A percentile compares a stretch with the other conserved stretches of the same genome.
phyloP scores from a whole-genome alignment of 2,329 filamentous ascomycete genomes.

The Emydomyces testavorans region DNA sequence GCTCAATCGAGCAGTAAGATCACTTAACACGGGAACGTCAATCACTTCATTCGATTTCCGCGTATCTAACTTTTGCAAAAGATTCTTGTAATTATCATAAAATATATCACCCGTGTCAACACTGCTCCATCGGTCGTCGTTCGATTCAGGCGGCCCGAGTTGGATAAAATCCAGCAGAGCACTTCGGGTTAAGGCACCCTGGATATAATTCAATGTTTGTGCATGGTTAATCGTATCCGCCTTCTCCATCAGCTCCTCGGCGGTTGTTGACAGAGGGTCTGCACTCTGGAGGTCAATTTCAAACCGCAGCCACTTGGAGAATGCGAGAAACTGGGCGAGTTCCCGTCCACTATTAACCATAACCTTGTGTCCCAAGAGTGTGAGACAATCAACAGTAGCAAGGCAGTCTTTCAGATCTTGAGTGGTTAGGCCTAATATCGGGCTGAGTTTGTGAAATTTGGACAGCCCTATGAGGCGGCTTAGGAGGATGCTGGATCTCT shows the following conservation, averaged over 20 bases:
- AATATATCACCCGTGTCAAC: conserved; percentile 31
- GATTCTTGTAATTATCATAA: conserved; percentile 39
- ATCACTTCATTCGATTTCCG: conserved; percentile 38
- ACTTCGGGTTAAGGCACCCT: conserved; percentile 55
- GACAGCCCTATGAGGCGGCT: conserved; percentile 75
- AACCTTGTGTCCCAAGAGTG: conserved; percentile 61
- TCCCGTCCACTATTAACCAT: conserved; percentile 63
- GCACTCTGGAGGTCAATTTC: conserved; percentile 68
- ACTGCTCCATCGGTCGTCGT: conserved; percentile 32
- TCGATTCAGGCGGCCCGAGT: conserved; percentile 33
- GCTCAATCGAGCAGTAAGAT: conserved; percentile 50
- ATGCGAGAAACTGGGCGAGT: conserved; percentile 61
- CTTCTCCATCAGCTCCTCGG: conserved; percentile 64
- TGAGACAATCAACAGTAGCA: conserved; percentile 64
- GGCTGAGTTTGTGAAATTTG: conserved; percentile 58
- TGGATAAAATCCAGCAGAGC: conserved; percentile 50
- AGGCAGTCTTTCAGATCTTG: conserved; percentile 49
- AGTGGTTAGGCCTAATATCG: conserved; percentile 55
- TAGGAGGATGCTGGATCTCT: conserved; percentile 69
- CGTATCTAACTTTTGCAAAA: conserved; percentile 42
- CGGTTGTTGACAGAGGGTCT: conserved; percentile 45
- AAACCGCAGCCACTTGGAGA: conserved; percentile 72
- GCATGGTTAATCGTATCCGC: conserved; percentile 63
- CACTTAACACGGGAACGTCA: conserved; percentile 48
- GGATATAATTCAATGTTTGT: conserved; percentile 66